These are phyloP conservation scores for Ceratobasidium sp. DNA, from an alignment of 1,284 basidiomycete genomes.

Conservation along the genomic window DNA sequence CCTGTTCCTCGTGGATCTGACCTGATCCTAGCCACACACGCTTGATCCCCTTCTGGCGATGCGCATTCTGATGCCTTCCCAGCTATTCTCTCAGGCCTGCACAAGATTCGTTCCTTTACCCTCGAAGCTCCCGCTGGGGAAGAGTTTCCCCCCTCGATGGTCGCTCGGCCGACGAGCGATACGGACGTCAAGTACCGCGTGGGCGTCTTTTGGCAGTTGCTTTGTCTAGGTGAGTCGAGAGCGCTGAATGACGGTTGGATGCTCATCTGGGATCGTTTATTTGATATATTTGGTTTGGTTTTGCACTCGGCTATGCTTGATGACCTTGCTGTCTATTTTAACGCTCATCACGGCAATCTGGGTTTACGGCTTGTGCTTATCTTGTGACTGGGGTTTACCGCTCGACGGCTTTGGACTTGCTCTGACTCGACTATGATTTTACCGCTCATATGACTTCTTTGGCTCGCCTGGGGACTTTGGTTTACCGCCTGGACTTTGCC, in stretches of 20 bases:
- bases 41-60: too few species aligned
- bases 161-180: conserved; percentile 5
- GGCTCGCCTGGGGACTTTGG: not conserved
- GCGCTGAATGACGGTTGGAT: not conserved
- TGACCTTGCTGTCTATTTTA: too few species aligned
- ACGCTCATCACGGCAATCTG: too few species aligned
- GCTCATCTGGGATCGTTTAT: not conserved
- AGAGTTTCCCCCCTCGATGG: not conserved
- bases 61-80: not conserved
- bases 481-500: too few species aligned
- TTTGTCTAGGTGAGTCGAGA: conserved; percentile 27
- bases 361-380: too few species aligned
- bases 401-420: too few species aligned
- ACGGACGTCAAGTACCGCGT: conserved; percentile 17
- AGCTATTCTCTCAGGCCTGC: conserved; percentile 30
- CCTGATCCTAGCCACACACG: too few species aligned
- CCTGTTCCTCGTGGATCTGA: not conserved
- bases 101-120: conserved; percentile 26
- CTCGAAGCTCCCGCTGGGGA: not conserved
- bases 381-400: too few species aligned
- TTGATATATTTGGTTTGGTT: too few species aligned
- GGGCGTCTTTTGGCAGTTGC: conserved; percentile 32
- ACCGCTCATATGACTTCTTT: too few species aligned
- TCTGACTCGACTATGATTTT: too few species aligned
- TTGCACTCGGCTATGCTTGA: too few species aligned